These are phyloP conservation scores for Kurtzmaniella natalensis DNA, from an alignment of 1,139 yeast genomes.

Conservation along the genomic window DNA sequence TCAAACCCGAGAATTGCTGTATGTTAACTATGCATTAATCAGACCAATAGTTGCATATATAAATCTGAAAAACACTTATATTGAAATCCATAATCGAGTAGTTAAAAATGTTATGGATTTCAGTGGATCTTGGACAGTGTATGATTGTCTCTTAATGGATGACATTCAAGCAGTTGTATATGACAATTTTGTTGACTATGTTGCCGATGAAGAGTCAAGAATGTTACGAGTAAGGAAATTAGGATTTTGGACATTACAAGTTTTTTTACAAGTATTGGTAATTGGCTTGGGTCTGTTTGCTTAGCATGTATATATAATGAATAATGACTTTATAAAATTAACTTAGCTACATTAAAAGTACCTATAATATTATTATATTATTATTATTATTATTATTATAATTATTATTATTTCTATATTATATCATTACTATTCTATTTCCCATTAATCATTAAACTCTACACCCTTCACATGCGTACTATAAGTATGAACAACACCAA, in stretches of 20 bases:
- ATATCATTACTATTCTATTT: too few species aligned
- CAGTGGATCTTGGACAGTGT: slow-evolving; percentile 94
- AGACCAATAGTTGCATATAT: slow-evolving; percentile 95
- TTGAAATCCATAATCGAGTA: slow-evolving; percentile 83
- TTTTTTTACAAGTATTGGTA: slow-evolving; percentile 73
- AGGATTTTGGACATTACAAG: slow-evolving; percentile 90
- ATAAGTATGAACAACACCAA: slow-evolving; percentile 40
- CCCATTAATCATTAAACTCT: too few species aligned
- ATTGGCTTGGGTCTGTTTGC: slow-evolving; percentile 67
- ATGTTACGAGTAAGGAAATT: slow-evolving; percentile 72
- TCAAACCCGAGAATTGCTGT: slow-evolving; percentile 77
- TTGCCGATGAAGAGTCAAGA: slow-evolving; percentile 79
- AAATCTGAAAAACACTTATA: slow-evolving; percentile 82
- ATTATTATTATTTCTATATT: too few species aligned
- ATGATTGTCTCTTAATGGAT: slow-evolving; percentile 87
- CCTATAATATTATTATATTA: too few species aligned
- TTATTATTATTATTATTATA: too few species aligned
- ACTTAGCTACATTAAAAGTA: too few species aligned
- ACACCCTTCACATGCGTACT: slow-evolving; percentile 23
- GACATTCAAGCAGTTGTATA: slow-evolving; percentile 87
- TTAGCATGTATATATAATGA: slow-evolving; percentile 8
- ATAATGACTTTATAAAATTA: too few species aligned
- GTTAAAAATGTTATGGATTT: slow-evolving; percentile 77
- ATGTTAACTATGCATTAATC: slow-evolving; percentile 84
- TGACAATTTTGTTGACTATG: slow-evolving; percentile 84